Evolutionary conservation across 2,329 filamentous ascomycete genomes (phyloP).

Genomic region (Didymosphaeria variabile): DNA sequence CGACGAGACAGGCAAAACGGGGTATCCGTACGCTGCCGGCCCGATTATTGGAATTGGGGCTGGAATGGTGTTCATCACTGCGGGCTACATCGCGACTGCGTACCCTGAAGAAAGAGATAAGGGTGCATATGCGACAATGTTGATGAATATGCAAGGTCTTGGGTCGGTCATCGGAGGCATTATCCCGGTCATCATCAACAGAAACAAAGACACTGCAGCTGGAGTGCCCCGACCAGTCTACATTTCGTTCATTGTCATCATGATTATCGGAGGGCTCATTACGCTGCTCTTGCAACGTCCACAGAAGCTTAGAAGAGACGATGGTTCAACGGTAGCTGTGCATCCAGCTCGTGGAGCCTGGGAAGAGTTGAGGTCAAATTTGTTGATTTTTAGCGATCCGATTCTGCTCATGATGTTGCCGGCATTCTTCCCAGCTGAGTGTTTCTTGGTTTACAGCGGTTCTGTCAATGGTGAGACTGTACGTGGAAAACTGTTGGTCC

Average conservation of each 20-base stretch:
- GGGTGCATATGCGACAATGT: constrained; percentile 39
- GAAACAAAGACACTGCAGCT: constrained; percentile 37
- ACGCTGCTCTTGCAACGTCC: constrained; percentile 37
- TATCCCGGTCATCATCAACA: constrained; percentile 44
- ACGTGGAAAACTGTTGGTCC: not conserved
- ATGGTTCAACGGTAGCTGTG: constrained; percentile 40
- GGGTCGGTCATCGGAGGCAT: constrained; percentile 41
- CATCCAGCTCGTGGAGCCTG: constrained; percentile 35
- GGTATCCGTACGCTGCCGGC: constrained; percentile 40
- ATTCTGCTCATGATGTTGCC: constrained; percentile 41
- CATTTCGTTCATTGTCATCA: constrained; percentile 41
- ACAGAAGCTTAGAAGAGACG: constrained; percentile 40
- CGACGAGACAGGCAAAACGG: constrained; percentile 42
- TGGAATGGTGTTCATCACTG: constrained; percentile 45
- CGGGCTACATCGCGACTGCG: constrained; percentile 41
- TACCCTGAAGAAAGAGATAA: constrained; percentile 45
- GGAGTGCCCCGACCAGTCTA: constrained; percentile 43
- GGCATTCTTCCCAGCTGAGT: constrained; percentile 40
- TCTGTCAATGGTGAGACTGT: constrained; percentile 40
- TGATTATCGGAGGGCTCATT: constrained; percentile 38
- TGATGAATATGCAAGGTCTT: constrained; percentile 44
- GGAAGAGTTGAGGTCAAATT: constrained; percentile 38
- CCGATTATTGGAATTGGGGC: constrained; percentile 45
- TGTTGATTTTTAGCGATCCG: constrained; percentile 39
- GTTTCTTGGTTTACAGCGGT: constrained; percentile 43